phyloP scores from a whole-genome alignment of 495 filamentous ascomycete genomes.

The Zalerion maritima region DNA sequence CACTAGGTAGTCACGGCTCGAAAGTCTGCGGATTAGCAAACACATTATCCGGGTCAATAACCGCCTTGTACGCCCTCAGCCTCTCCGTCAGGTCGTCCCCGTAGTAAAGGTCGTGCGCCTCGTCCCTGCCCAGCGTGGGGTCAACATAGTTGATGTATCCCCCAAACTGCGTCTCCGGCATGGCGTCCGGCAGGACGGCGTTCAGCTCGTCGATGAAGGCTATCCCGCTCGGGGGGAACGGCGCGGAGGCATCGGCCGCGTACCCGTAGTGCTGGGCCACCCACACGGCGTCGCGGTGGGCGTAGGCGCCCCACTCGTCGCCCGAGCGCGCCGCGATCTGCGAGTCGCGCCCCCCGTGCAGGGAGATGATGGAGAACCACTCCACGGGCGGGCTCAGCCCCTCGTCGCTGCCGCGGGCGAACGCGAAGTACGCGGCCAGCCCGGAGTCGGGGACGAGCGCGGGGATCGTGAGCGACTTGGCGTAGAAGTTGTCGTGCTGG shows the following conservation, averaged over 20 bases:
- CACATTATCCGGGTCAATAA: slow-evolving; percentile 29
- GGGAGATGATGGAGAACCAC: slow-evolving; percentile 29
- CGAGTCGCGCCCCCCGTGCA: slow-evolving; percentile 32
- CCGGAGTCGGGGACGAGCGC: slow-evolving; percentile 22
- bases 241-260: slow-evolving; percentile 12
- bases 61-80: slow-evolving; percentile 28
- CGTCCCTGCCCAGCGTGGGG: slow-evolving; percentile 27
- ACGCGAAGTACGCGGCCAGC: slow-evolving; percentile 22
- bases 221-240: slow-evolving; percentile 21
- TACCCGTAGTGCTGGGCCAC: slow-evolving; percentile 33
- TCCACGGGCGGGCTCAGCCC: slow-evolving; percentile 3
- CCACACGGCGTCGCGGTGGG: slow-evolving; percentile 31
- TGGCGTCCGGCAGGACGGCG: slow-evolving; percentile 13
- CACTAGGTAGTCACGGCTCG: no score
- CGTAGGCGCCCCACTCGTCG: slow-evolving; percentile 24
- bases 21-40: slow-evolving; percentile 43
- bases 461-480: slow-evolving; percentile 26
- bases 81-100: slow-evolving; percentile 20
- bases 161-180: slow-evolving; percentile 20
- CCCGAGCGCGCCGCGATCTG: slow-evolving; percentile 20
- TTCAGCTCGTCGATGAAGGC: slow-evolving; percentile 28
- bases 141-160: slow-evolving; percentile 53
- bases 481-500: slow-evolving; percentile 29
- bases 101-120: slow-evolving; percentile 33
- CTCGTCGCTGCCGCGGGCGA: slow-evolving; percentile 9